These are phyloP conservation scores for Thielaviopsis ethacetica DNA, from an alignment of 2,329 filamentous ascomycete genomes.

Conservation along the genomic window DNA sequence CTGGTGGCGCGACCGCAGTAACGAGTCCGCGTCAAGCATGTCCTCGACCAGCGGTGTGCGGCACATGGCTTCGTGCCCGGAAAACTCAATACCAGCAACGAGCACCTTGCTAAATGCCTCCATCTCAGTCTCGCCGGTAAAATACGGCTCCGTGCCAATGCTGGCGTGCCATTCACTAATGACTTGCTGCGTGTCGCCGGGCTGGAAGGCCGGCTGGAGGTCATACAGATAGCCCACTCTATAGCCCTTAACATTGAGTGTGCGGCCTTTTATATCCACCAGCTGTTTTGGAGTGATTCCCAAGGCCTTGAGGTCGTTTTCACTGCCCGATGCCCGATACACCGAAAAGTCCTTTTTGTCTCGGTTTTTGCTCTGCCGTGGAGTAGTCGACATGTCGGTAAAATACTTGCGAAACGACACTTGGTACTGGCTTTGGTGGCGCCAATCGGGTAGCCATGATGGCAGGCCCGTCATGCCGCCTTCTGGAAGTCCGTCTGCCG, in stretches of 20 bases:
- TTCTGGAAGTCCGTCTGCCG: slow-evolving; percentile 13
- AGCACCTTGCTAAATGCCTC: slow-evolving; percentile 12
- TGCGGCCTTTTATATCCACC: slow-evolving; percentile 7
- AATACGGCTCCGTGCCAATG: slow-evolving; percentile 8
- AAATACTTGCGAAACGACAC: slow-evolving; percentile 12
- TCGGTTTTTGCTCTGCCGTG: neutral
- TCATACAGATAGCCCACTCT: slow-evolving; percentile 14
- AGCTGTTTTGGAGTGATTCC: slow-evolving; percentile 8
- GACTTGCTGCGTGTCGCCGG: slow-evolving; percentile 5
- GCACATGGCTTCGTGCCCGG: slow-evolving; percentile 6
- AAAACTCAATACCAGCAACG: slow-evolving; percentile 10
- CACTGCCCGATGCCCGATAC: slow-evolving; percentile 12
- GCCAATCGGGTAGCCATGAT: slow-evolving; percentile 14
- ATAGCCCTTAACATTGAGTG: slow-evolving; percentile 12
- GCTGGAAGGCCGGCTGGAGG: slow-evolving; percentile 11
- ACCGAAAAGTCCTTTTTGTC: neutral
- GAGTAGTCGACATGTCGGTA: slow-evolving; percentile 9
- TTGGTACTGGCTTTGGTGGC: slow-evolving; percentile 12
- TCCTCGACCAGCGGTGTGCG: slow-evolving; percentile 8
- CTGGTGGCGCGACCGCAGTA: neutral
- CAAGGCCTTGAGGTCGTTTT: slow-evolving; percentile 6
- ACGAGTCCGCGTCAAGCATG: neutral
- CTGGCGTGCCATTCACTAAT: slow-evolving; percentile 9
- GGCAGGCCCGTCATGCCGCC: slow-evolving; percentile 14
- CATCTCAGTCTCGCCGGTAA: slow-evolving; percentile 13